A percentile compares a stretch with the other conserved stretches of the same genome.
Evolutionary conservation across 495 filamentous ascomycete genomes (phyloP).

Genomic region (Neurospora sp.): DNA sequence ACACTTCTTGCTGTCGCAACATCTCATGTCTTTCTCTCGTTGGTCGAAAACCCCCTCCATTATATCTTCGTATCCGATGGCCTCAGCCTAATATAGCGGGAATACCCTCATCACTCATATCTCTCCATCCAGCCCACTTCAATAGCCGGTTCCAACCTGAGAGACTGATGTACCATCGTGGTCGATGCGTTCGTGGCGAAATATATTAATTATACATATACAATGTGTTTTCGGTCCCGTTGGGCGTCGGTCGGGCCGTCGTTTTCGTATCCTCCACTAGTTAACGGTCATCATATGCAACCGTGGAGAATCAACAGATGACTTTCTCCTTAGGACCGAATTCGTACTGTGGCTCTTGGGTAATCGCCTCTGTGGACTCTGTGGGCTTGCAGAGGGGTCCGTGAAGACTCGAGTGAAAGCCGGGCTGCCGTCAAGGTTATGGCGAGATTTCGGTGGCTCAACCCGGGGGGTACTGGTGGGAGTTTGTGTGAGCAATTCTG

Average conservation of each 20-base stretch:
- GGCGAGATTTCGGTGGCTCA: slow-evolving; percentile 14
- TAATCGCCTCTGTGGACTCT: slow-evolving; percentile 33
- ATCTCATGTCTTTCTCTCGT: not conserved
- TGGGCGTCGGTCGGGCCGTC: not conserved
- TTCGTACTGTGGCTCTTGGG: slow-evolving; percentile 42
- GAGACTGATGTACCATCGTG: not conserved
- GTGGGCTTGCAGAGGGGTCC: slow-evolving; percentile 32
- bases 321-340: slow-evolving; percentile 36
- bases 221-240: slow-evolving; percentile 1
- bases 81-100: not conserved
- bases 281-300: slow-evolving; percentile 64
- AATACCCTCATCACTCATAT: not conserved
- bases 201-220: slow-evolving; percentile 16
- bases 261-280: slow-evolving; percentile 18
- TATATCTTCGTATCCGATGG: not conserved
- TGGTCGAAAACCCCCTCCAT: not conserved
- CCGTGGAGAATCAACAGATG: slow-evolving; percentile 37
- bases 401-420: slow-evolving; percentile 55
- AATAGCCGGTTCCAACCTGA: not conserved
- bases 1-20: not conserved
- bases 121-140: not conserved
- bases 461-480: slow-evolving; percentile 41
- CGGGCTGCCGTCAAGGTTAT: slow-evolving; percentile 42
- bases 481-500: slow-evolving; percentile 60
- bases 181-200: not conserved